A percentile compares a stretch with the other conserved stretches of the same genome.
Evolutionary conservation across 176 grass and related monocot genomes (phyloP).

Genomic region (Metroxylon sagu): DNA sequence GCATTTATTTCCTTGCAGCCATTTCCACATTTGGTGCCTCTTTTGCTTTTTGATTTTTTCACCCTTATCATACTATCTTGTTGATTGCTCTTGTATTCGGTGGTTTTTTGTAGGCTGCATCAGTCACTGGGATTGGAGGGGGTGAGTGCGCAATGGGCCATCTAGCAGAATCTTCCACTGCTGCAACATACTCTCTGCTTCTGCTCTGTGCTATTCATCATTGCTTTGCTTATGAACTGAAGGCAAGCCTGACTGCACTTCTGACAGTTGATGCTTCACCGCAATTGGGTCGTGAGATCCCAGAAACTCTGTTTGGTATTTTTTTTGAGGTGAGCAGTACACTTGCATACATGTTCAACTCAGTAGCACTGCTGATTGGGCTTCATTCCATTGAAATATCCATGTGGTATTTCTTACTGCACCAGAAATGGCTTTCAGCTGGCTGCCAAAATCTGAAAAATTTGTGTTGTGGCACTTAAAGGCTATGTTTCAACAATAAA

Average conservation of each 20-base stretch:
- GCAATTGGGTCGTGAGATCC: slow-evolving; percentile 35
- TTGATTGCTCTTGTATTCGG: background rate
- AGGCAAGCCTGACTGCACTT: slow-evolving; percentile 22
- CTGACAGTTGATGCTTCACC: slow-evolving; percentile 44
- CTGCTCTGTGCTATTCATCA: slow-evolving; percentile 14
- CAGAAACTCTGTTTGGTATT: slow-evolving; percentile 59
- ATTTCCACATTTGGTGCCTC: too few species aligned
- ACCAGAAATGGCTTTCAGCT: too few species aligned
- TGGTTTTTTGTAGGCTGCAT: slow-evolving; percentile 9
- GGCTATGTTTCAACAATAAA: too few species aligned
- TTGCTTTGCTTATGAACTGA: slow-evolving; percentile 26
- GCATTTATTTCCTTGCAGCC: too few species aligned
- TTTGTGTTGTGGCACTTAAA: too few species aligned
- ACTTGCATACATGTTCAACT: background rate
- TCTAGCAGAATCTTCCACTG: background rate
- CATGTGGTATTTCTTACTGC: too few species aligned
- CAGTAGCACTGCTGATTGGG: too few species aligned
- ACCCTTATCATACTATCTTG: background rate
- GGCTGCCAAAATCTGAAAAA: too few species aligned
- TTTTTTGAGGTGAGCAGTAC: slow-evolving; percentile 75
- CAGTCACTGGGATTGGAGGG: slow-evolving; percentile 2
- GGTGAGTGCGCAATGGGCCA: slow-evolving; percentile 21
- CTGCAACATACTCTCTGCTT: slow-evolving; percentile 12
- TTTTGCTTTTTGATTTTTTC: too few species aligned
- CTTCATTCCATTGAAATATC: too few species aligned